Evolutionary conservation across 2,329 filamentous ascomycete species (phyloP), one percentile per base, ranked within the genome.

Genomic region (Fusarium torulosum): DNA sequence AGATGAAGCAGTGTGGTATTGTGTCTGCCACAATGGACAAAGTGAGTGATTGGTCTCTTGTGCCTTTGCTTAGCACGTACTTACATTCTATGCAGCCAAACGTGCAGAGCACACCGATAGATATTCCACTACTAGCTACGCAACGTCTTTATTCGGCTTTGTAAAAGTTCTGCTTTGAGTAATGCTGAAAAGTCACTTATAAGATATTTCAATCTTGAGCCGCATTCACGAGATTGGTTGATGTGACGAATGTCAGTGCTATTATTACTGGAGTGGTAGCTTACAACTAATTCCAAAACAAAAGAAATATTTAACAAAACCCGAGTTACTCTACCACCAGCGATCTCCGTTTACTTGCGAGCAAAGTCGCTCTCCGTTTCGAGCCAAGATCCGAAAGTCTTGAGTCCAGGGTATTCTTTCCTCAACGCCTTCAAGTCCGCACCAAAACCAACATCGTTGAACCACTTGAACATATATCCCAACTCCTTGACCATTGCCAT

Each of bases 401-500:
- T 63, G 9, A 63, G 21, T 6, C 27, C 38, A 8, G 59, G 43
- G 14, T 45, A 63, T 33, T 63, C 43, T 14, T 63, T 61, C 33
- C 25, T 57, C 27, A 63, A 5, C 7, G 42, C n/a, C 20, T 62
- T 40, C n/a, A 62, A 33, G 6, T 63, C 38, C 14, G 59, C 59
- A 37, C 23, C 33, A 6, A 63, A 63, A 7, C 59, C 59, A 38
- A 57, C 33, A 35, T 63, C 50, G 6, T 57, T 49, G 51, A 63
- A 63, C 59, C 59, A 63, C 25, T 63, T 63, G 33, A 63, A 63
- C 58, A 63, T 63, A 3, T 63, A 63, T 2, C 59, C 50, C 21
- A 66, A n/a, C 31, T 57, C 44, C 38, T 62, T 66, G 3, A 66
- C 42, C 52, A 61, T 61, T 7, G 44, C 31, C 49, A 66, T 61